These are phyloP conservation scores for Silene noctiflora DNA, from an alignment of 179 eudicot genomes.

Conservation along the genomic window DNA sequence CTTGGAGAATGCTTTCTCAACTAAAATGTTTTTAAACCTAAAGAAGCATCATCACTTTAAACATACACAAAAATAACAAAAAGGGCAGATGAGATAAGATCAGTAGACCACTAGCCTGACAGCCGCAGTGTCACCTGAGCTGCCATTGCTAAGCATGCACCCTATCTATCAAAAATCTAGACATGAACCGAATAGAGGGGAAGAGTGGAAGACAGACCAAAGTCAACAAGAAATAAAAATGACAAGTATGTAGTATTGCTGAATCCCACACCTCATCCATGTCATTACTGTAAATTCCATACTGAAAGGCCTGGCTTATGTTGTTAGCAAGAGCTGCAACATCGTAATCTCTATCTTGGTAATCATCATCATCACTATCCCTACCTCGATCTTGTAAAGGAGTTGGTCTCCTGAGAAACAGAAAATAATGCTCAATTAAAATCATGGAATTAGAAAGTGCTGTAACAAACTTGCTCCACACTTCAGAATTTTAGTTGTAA, in stretches of 20 bases:
- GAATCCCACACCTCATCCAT: slow-evolving; percentile 54
- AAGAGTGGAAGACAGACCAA: neutral
- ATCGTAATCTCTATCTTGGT: slow-evolving; percentile 92
- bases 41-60: too few species aligned
- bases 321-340: slow-evolving; percentile 93
- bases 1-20: too few species aligned
- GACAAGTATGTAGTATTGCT: neutral
- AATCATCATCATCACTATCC: slow-evolving; percentile 94
- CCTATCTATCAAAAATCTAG: neutral
- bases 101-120: too few species aligned
- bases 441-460: neutral
- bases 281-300: slow-evolving; percentile 69
- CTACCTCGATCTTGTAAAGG: slow-evolving; percentile 67
- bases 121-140: too few species aligned
- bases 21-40: too few species aligned
- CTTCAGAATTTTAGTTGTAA: too few species aligned
- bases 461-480: neutral
- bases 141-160: neutral
- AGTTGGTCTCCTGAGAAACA: slow-evolving; percentile 72
- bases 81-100: too few species aligned
- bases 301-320: slow-evolving; percentile 83
- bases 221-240: neutral
- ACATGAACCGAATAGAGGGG: neutral
- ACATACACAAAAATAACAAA: too few species aligned
- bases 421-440: neutral